Evolutionary conservation across 2,329 filamentous ascomycete genomes (phyloP).

Genomic region (Claviceps lovelessii): DNA sequence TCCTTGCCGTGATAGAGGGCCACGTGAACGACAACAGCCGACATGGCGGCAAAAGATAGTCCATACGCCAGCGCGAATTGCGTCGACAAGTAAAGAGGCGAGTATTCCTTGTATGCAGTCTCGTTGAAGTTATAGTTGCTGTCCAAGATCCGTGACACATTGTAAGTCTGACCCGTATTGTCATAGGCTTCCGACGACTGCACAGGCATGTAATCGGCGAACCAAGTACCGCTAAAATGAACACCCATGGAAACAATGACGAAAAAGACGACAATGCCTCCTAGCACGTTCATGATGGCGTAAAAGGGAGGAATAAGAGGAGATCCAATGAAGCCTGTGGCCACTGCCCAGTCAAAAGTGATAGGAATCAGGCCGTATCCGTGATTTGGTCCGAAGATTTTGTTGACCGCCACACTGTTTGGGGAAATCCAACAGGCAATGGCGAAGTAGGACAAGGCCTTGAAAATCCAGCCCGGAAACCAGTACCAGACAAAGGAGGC

Average conservation of each 20-base stretch:
- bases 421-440: slow-evolving; percentile 50
- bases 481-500: slow-evolving; percentile 42
- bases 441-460: slow-evolving; percentile 47
- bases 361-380: slow-evolving; percentile 46
- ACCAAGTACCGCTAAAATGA: slow-evolving; percentile 43
- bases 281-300: slow-evolving; percentile 40
- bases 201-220: slow-evolving; percentile 46
- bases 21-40: slow-evolving; percentile 44
- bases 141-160: slow-evolving; percentile 46
- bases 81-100: slow-evolving; percentile 48
- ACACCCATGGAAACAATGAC: slow-evolving; percentile 42
- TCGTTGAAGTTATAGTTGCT: slow-evolving; percentile 42
- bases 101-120: slow-evolving; percentile 47
- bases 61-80: slow-evolving; percentile 49
- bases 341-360: slow-evolving; percentile 39
- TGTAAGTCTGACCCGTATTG: slow-evolving; percentile 46
- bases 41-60: slow-evolving; percentile 52
- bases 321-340: slow-evolving; percentile 34
- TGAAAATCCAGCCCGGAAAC: slow-evolving; percentile 49
- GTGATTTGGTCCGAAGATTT: slow-evolving; percentile 45
- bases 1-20: slow-evolving; percentile 39
- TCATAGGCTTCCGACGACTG: slow-evolving; percentile 48
- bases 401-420: slow-evolving; percentile 44
- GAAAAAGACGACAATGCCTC: slow-evolving; percentile 40
- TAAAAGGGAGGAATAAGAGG: slow-evolving; percentile 39